Conservation (phyloP, 2,329 filamentous ascomycete species). For the Paecilomyces fulvus region DNA sequence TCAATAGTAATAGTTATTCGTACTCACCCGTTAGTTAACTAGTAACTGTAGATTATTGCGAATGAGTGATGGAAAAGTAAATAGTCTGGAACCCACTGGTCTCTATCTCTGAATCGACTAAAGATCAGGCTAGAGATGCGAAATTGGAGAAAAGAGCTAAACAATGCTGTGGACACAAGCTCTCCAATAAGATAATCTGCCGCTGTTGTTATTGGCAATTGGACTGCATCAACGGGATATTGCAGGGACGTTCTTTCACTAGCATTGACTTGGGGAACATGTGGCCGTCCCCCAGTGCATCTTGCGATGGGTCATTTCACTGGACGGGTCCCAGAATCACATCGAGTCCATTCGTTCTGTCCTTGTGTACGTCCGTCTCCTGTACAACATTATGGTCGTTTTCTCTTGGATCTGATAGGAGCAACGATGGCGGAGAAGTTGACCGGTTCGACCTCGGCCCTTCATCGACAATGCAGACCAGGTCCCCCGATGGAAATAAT, state of each 20-base stretch:
- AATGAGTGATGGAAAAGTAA: background rate
- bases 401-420: background rate
- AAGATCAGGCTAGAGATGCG: background rate
- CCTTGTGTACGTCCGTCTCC: background rate
- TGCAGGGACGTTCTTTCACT: background rate
- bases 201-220: background rate
- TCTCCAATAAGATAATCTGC: background rate
- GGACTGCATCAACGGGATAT: background rate
- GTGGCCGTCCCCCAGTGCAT: constrained; percentile 18
- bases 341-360: background rate
- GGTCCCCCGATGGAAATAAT: background rate
- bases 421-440: background rate
- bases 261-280: constrained; percentile 9
- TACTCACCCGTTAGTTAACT: no score
- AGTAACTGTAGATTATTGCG: background rate
- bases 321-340: background rate
- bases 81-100: no score
- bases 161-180: background rate
- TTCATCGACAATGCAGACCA: background rate
- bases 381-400: background rate
- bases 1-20: background rate
- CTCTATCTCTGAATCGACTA: background rate
- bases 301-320: constrained; percentile 1
- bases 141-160: background rate
- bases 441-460: background rate